These are phyloP conservation scores for Chaetoceros muelleri DNA, from an alignment of 108 stramenopile species.

Conservation along the genomic window DNA sequence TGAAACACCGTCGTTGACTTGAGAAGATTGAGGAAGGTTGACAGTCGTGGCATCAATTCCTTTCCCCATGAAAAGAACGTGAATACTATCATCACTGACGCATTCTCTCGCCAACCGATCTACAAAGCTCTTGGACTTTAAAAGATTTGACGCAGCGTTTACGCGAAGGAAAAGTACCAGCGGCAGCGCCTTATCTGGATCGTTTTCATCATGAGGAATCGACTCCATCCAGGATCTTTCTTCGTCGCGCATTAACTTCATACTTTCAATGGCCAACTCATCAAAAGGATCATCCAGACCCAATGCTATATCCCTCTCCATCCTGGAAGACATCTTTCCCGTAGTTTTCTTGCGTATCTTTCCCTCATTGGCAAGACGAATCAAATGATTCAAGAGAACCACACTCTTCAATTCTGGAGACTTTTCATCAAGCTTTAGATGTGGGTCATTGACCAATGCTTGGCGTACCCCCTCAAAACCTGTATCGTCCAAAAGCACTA, in stretches of 20 bases:
- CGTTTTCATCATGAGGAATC: conserved; percentile 5
- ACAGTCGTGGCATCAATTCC: conserved; percentile 65
- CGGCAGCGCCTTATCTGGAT: conserved; percentile 23
- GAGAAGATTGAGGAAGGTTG: conserved; percentile 23
- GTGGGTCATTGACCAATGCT: conserved; percentile 17
- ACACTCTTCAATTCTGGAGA: conserved; percentile 51
- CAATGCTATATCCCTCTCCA: conserved; percentile 54
- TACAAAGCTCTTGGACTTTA: conserved; percentile 73
- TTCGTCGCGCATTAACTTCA: conserved; percentile 46
- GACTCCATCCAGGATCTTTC: conserved; percentile 26
- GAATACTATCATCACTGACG: conserved; percentile 44
- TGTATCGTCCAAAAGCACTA: conserved; percentile 65
- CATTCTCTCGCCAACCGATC: conserved; percentile 66
- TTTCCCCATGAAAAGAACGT: conserved; percentile 63
- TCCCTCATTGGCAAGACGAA: conserved; percentile 45
- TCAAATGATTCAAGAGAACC: conserved; percentile 40
- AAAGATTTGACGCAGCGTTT: conserved; percentile 43
- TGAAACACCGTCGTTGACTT: too few species aligned
- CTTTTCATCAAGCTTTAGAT: conserved; percentile 6
- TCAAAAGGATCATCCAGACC: conserved; percentile 78
- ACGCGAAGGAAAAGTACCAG: conserved; percentile 69
- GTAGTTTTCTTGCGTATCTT: conserved; percentile 9
- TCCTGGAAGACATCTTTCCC: conserved; percentile 52
- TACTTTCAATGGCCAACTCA: conserved; percentile 57
- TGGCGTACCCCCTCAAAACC: conserved; percentile 47